Conservation (phyloP, 495 filamentous ascomycete genomes). For the Xylaria venustula region DNA sequence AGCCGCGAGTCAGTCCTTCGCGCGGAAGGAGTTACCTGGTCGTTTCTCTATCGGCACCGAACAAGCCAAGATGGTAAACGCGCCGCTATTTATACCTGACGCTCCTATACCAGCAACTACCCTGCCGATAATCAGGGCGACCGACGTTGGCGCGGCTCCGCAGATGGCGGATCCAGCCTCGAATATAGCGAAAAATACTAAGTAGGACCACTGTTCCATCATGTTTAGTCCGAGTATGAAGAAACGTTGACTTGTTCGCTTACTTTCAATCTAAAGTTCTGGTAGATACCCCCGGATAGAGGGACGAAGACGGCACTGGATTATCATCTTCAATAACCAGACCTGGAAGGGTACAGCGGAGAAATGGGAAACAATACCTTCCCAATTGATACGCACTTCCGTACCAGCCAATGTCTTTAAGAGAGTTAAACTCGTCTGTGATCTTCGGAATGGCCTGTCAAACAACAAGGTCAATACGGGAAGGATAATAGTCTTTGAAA, state of each 20-base stretch:
- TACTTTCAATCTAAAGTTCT: conserved; percentile 34
- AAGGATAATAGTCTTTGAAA: not conserved
- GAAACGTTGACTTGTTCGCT: not conserved
- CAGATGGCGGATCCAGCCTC: conserved; percentile 50
- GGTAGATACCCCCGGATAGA: conserved; percentile 45
- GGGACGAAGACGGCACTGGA: conserved; percentile 25
- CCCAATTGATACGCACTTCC: conserved; percentile 32
- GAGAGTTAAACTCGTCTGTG: conserved; percentile 41
- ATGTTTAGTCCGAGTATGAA: not conserved
- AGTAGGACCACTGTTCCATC: conserved; percentile 26
- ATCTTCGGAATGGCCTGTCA: conserved; percentile 33
- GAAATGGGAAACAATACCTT: conserved; percentile 9
- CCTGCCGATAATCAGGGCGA: conserved; percentile 48
- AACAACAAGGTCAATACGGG: not conserved
- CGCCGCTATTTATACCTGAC: conserved; percentile 46
- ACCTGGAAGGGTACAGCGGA: too few relatives aligned
- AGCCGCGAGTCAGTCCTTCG: conserved; percentile 2
- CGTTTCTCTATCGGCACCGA: conserved; percentile 30
- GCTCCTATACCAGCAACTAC: conserved; percentile 48
- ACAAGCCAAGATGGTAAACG: conserved; percentile 42
- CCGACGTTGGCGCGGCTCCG: conserved; percentile 44
- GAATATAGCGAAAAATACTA: conserved; percentile 39
- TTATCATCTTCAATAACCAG: not conserved
- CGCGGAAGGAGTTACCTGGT: conserved; percentile 21
- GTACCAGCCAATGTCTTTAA: conserved; percentile 55